Evolutionary conservation across 805 yeast species (phyloP).

Genomic region (Yamadazyma nakazawae): DNA sequence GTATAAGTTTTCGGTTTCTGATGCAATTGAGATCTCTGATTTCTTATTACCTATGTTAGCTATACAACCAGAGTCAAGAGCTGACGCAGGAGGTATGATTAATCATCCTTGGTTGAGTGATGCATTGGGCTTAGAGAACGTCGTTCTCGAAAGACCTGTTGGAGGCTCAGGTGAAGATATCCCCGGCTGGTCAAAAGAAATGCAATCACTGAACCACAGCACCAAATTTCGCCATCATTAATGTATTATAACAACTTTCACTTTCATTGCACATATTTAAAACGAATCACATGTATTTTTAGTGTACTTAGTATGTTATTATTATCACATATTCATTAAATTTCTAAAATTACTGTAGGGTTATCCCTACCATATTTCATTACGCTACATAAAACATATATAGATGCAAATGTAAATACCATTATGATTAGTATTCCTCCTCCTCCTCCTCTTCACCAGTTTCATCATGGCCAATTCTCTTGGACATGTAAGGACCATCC

Average conservation of each 20-base stretch:
- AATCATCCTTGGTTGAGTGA: constrained; percentile 84
- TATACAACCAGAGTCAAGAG: constrained; percentile 74
- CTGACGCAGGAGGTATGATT: constrained; percentile 95
- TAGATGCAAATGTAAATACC: background rate
- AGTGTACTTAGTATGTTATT: background rate
- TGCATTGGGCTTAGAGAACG: constrained; percentile 70
- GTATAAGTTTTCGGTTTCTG: constrained; percentile 66
- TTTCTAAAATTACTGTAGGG: background rate
- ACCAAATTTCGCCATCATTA: constrained; percentile 7
- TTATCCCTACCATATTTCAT: background rate
- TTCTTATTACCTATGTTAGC: constrained; percentile 81
- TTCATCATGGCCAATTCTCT: constrained; percentile 18
- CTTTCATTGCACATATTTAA: background rate
- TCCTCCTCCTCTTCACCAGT: constrained; percentile 6
- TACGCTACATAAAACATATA: constrained; percentile 2
- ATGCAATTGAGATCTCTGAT: constrained; percentile 70
- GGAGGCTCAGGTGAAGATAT: constrained; percentile 86
- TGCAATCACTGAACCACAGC: constrained; percentile 16
- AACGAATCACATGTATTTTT: background rate
- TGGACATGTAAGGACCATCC: constrained; percentile 99
- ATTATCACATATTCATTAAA: background rate
- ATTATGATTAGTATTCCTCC: constrained; percentile 5
- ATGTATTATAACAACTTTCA: background rate
- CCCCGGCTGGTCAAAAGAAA: constrained; percentile 84
- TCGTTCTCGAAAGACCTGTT: constrained; percentile 66